A percentile compares a stretch with the other conserved stretches of the same genome.
These are phyloP conservation scores for Solanum lignicaule DNA, from an alignment of 257 asterid species.

Conservation along the genomic window DNA sequence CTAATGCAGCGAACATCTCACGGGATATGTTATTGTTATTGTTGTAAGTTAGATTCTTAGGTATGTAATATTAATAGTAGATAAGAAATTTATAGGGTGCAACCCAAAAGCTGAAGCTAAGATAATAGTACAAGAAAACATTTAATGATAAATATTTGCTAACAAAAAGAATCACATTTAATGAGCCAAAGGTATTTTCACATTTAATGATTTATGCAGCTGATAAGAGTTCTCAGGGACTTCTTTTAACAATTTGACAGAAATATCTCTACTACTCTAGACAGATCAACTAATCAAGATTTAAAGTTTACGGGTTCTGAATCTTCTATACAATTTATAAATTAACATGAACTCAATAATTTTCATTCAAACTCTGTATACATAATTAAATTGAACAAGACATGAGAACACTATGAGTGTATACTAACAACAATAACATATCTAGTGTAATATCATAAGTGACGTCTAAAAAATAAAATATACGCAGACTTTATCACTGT, in stretches of 20 bases:
- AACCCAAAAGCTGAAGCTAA: background rate
- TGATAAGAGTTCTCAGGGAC: background rate
- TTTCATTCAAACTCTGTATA: rapidly evolving
- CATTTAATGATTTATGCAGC: background rate
- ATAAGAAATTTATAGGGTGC: background rate
- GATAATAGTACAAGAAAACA: background rate
- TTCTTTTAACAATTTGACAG: background rate
- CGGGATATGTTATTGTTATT: background rate
- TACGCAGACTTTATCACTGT: background rate
- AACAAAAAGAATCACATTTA: background rate
- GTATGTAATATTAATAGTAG: background rate
- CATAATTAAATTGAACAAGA: background rate
- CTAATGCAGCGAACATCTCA: too few relatives aligned
- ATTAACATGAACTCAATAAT: background rate
- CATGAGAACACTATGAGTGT: background rate
- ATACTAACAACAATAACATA: background rate
- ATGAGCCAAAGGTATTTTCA: background rate
- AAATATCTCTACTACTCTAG: background rate
- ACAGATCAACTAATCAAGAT: background rate
- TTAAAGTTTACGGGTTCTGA: background rate
- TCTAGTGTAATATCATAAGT: rapidly evolving
- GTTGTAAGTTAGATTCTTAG: background rate
- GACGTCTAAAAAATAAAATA: background rate
- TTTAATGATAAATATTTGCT: background rate
- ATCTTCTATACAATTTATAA: background rate